Conservation (phyloP, 73 alveolate species). For the Tetrahymena elliotti region DNA sequence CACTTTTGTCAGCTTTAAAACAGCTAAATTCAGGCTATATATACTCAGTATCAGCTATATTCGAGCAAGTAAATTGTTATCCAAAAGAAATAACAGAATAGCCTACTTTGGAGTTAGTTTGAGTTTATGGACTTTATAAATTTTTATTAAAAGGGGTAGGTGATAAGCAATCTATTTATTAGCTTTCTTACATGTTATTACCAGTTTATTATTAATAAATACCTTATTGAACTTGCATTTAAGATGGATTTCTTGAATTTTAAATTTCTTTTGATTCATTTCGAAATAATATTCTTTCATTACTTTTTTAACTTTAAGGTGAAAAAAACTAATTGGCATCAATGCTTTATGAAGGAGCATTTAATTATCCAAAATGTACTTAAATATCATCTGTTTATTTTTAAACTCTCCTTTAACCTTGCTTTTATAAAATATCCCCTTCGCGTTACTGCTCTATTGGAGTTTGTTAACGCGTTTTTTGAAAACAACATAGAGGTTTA, state of each 20-base stretch:
- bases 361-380: neutral
- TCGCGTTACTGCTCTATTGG: neutral
- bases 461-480: neutral
- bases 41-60: neutral
- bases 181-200: neutral
- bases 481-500: neutral
- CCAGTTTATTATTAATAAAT: neutral
- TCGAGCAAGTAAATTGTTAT: neutral
- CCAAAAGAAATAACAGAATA: neutral
- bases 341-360: neutral
- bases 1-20: neutral
- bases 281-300: neutral
- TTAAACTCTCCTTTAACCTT: neutral
- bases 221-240: neutral
- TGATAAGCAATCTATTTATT: neutral
- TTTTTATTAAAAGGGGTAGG: neutral
- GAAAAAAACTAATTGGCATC: neutral
- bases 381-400: neutral
- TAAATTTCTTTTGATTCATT: neutral
- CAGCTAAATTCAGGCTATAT: neutral
- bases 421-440: neutral
- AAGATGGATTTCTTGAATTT: neutral
- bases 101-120: neutral
- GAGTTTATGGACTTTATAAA: neutral
- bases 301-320: neutral